These are phyloP conservation scores for Geotrichum ghanense DNA, from an alignment of 805 yeast genomes.

Conservation along the genomic window DNA sequence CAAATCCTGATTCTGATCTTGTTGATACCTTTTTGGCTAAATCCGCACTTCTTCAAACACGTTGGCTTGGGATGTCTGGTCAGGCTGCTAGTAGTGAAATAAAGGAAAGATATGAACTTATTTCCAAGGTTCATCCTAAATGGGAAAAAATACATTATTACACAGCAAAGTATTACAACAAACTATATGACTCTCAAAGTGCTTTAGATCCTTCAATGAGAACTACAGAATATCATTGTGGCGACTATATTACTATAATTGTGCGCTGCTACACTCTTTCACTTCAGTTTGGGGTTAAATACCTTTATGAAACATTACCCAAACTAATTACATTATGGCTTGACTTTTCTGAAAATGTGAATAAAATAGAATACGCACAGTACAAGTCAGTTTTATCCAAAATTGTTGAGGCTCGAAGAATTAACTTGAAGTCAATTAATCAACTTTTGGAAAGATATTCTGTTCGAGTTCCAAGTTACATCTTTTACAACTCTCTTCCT, in stretches of 20 bases:
- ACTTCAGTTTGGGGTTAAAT: slow-evolving; percentile 48
- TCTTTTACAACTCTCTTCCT: slow-evolving; percentile 77
- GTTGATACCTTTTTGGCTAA: slow-evolving; percentile 21
- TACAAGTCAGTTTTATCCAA: slow-evolving; percentile 7
- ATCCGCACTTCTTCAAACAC: slow-evolving; percentile 67
- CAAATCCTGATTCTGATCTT: neutral
- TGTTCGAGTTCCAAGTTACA: slow-evolving; percentile 36
- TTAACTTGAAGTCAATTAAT: slow-evolving; percentile 9
- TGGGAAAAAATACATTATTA: slow-evolving; percentile 78
- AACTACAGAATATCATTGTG: slow-evolving; percentile 18
- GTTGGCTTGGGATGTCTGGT: slow-evolving; percentile 81
- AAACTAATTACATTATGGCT: slow-evolving; percentile 87
- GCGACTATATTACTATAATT: slow-evolving; percentile 41
- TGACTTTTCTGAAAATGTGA: slow-evolving; percentile 42
- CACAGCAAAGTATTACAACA: slow-evolving; percentile 68
- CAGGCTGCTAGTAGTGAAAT: slow-evolving; percentile 70
- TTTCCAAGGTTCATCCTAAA: slow-evolving; percentile 39
- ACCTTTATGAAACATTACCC: slow-evolving; percentile 75
- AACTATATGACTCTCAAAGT: slow-evolving; percentile 57
- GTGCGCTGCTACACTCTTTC: slow-evolving; percentile 48
- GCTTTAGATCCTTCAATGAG: slow-evolving; percentile 25
- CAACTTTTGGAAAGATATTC: slow-evolving; percentile 8
- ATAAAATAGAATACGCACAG: slow-evolving; percentile 3
- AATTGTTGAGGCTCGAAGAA: slow-evolving; percentile 10
- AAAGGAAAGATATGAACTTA: slow-evolving; percentile 52